Conservation (phyloP, 495 filamentous ascomycete genomes). For the Tuber microsphaerosporum region DNA sequence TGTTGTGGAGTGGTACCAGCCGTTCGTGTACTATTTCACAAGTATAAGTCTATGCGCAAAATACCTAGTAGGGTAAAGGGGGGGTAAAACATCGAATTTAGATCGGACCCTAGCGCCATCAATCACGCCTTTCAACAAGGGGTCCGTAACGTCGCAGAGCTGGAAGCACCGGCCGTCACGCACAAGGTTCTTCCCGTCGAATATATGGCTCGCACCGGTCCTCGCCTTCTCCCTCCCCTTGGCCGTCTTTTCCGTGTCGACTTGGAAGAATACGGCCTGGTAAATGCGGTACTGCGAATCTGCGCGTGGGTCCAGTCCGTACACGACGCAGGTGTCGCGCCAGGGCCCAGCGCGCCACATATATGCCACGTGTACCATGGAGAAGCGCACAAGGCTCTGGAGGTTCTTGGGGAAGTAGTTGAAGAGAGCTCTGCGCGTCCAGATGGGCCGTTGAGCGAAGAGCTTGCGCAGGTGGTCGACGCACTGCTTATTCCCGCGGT, state of each 20-base stretch:
- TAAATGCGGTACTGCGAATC: conserved; percentile 69
- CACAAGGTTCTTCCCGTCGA: conserved; percentile 63
- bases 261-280: conserved; percentile 76
- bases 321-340: conserved; percentile 74
- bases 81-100: conserved; percentile 46
- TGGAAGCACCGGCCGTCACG: conserved; percentile 84
- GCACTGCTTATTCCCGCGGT: conserved; percentile 45
- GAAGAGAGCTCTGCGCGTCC: conserved; percentile 70
- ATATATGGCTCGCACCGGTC: conserved; percentile 58
- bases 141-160: conserved; percentile 83
- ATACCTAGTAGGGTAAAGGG: conserved; percentile 39
- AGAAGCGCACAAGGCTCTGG: conserved; percentile 36
- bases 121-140: conserved; percentile 55
- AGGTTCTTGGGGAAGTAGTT: conserved; percentile 50
- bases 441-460: conserved; percentile 70
- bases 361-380: conserved; percentile 61
- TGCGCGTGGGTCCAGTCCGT: conserved; percentile 75
- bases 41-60: conserved; percentile 49
- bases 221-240: conserved; percentile 15
- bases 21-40: conserved; percentile 49
- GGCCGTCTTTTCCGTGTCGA: conserved; percentile 47
- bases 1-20: conserved; percentile 74
- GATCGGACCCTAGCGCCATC: conserved; percentile 45
- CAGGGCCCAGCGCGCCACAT: conserved; percentile 85
- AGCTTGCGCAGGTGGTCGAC: conserved; percentile 54